These are phyloP conservation scores for Torrubiella hemipterigena DNA, from an alignment of 2,329 filamentous ascomycete genomes.

Conservation along the genomic window DNA sequence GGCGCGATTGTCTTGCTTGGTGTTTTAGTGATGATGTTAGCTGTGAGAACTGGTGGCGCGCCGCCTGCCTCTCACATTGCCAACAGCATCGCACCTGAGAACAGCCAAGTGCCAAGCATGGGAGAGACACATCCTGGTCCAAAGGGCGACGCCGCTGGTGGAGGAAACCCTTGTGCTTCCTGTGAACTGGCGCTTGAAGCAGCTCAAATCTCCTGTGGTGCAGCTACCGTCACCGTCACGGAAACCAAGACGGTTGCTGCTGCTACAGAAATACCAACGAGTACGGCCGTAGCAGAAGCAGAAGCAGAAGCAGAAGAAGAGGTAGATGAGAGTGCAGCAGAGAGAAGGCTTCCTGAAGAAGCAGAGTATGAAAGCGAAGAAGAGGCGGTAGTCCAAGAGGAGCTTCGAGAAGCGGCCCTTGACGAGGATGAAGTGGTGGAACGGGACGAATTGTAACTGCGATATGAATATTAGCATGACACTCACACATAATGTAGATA, in stretches of 20 bases:
- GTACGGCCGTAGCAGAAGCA: conserved; percentile 9
- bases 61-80: too few species aligned
- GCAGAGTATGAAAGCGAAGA: neutral
- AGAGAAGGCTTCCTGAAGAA: neutral
- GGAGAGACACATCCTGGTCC: too few species aligned
- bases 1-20: conserved; percentile 43
- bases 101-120: too few species aligned
- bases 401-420: too few species aligned
- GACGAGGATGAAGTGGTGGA: conserved; percentile 4
- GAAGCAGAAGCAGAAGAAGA: conserved; percentile 2
- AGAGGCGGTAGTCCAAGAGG: too few species aligned
- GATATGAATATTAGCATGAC: too few species aligned
- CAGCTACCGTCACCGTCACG: conserved; percentile 10
- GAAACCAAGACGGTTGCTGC: conserved; percentile 15
- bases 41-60: conserved; percentile 24
- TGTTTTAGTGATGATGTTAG: conserved; percentile 39
- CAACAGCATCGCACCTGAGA: too few species aligned
- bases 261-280: conserved; percentile 12
- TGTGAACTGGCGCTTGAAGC: conserved; percentile 12
- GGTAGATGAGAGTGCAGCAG: conserved; percentile 1
- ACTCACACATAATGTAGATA: too few species aligned
- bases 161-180: conserved; percentile 12
- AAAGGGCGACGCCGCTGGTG: neutral
- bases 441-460: too few species aligned
- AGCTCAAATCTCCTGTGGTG: conserved; percentile 5